Evolutionary conservation across 169 alveolate genomes (phyloP).

Genomic region (Condylostoma magnum): DNA sequence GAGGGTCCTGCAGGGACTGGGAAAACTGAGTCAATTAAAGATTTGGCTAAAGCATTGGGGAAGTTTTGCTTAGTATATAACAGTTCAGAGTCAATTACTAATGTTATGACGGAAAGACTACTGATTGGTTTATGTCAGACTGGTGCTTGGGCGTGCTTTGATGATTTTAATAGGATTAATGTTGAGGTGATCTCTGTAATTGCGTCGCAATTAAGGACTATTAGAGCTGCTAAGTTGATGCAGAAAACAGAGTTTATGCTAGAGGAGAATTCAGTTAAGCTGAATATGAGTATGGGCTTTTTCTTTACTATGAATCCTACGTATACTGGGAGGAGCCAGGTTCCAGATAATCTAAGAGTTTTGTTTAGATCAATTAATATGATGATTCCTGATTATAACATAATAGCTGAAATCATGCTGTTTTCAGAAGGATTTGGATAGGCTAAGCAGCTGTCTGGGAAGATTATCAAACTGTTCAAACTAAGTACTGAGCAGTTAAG

Average conservation of each 20-base stretch:
- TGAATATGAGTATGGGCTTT: slow-evolving; percentile 73
- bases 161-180: slow-evolving; percentile 84
- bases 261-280: slow-evolving; percentile 74
- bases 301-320: slow-evolving; percentile 89
- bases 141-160: slow-evolving; percentile 89
- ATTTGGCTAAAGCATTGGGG: slow-evolving; percentile 95
- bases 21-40: slow-evolving; percentile 96
- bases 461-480: slow-evolving; percentile 82
- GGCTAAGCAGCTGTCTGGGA: slow-evolving; percentile 70
- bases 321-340: slow-evolving; percentile 85
- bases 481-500: slow-evolving; percentile 74
- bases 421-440: slow-evolving; percentile 71
- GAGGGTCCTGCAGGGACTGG: slow-evolving; percentile 99
- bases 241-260: slow-evolving; percentile 61
- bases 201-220: slow-evolving; percentile 85
- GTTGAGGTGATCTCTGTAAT: slow-evolving; percentile 90
- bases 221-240: slow-evolving; percentile 84
- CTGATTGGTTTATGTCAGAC: slow-evolving; percentile 78
- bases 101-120: slow-evolving; percentile 82
- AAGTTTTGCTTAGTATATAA: slow-evolving; percentile 94
- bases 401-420: slow-evolving; percentile 81
- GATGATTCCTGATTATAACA: slow-evolving; percentile 87
- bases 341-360: slow-evolving; percentile 86
- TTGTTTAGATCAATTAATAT: slow-evolving; percentile 85
- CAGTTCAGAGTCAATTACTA: slow-evolving; percentile 90